Base-by-base conservation (phyloP, 768 basidiomycete species). In the Pleurotus ostreatus region DNA sequence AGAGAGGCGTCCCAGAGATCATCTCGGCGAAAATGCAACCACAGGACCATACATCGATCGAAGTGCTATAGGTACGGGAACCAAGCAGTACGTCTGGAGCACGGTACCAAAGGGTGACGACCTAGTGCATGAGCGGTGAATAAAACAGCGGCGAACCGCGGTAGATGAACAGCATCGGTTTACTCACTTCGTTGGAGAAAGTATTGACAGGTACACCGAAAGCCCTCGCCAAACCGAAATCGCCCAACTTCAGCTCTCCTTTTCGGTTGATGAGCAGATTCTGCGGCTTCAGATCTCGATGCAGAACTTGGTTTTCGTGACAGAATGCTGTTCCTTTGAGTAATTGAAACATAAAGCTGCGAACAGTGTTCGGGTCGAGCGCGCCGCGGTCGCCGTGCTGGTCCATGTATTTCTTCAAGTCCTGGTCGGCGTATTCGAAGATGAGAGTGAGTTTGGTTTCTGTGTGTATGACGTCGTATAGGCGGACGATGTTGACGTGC, bases 1-100 rank as follows among this genome's bases (percentile, higher is more conserved):
- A 99, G 25, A 99, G 81, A 23, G 97, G 97, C 4, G 94, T 89
- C 1, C 97, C 97, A 16, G 92, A 88, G 58, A 99, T 98, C 96
- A 99, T 98, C 73, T 99, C 97, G 16, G 97, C 96, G 68, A 99
- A 97, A 67, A 99, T 99, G 69, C 97, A 98, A 8, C 97, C 97
- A 56, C 94, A 96, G 12, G 92, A 94, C 97, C 97, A 99, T 49
- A 98, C 90, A 69, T 99, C 97, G 63, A 99, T 98, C 26, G 92
- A 94, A 2, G 97, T 98, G 74, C 89, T 95, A 69, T 99, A 99
- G 16, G 96, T 98, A 57, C 97, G 81, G 18, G 94, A 96, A 51
- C 97, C 97, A 60, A 99, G 83, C 22, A 99, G 82, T 43, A 99
- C 97, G 66, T 99, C 97, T 0, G 97, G 97, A 1, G 97, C 95